Evolutionary conservation across 768 basidiomycete species (phyloP).

Genomic region (Chalciporus piperatus): DNA sequence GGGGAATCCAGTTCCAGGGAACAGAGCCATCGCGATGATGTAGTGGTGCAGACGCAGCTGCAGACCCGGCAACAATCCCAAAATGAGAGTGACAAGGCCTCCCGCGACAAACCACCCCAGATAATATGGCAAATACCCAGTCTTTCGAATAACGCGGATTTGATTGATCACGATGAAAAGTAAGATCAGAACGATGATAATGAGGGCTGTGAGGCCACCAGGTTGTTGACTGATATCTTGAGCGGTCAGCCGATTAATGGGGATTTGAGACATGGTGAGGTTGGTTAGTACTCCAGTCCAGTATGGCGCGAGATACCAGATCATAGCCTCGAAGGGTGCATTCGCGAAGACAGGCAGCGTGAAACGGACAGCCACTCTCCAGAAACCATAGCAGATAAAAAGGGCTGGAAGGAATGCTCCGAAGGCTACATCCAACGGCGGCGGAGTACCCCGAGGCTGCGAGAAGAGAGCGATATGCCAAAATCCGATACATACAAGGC

Average conservation of each 20-base stretch:
- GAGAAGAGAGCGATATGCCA: constrained; percentile 85
- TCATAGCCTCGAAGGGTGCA: constrained; percentile 66
- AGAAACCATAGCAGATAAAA: constrained; percentile 77
- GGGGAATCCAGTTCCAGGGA: constrained; percentile 79
- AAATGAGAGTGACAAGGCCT: constrained; percentile 60
- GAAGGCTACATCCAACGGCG: constrained; percentile 70
- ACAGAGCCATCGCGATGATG: constrained; percentile 67
- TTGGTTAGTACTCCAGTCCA: constrained; percentile 80
- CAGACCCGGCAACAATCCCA: constrained; percentile 68
- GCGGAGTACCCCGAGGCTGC: constrained; percentile 64
- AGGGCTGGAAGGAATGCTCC: constrained; percentile 73
- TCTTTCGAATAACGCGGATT: constrained; percentile 77
- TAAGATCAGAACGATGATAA: constrained; percentile 65
- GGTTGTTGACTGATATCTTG: constrained; percentile 62
- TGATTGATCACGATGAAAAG: constrained; percentile 67
- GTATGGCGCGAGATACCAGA: constrained; percentile 74
- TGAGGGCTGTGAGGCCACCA: constrained; percentile 65
- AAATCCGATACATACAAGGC: constrained; percentile 77
- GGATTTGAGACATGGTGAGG: constrained; percentile 66
- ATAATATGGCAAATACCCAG: constrained; percentile 80
- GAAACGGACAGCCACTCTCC: constrained; percentile 73
- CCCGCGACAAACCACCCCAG: constrained; percentile 69
- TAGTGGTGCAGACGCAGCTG: constrained; percentile 81
- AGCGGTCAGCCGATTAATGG: constrained; percentile 71
- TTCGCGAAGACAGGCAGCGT: constrained; percentile 66